Conservation (phyloP, 768 basidiomycete species). For the Psilocybe cubensis region DNA sequence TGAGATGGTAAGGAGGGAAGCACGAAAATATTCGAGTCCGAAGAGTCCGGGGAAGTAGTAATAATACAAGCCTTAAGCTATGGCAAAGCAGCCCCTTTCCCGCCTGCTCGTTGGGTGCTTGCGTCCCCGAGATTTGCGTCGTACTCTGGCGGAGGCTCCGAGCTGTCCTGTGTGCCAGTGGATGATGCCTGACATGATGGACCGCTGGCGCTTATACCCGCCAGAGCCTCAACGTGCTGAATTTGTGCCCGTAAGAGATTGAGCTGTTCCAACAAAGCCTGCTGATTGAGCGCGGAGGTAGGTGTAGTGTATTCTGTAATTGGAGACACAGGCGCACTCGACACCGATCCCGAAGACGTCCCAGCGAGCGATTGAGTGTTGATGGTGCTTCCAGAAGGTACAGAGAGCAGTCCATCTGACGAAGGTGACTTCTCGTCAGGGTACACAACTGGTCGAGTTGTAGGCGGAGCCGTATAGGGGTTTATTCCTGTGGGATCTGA, state of each 20-base stretch:
- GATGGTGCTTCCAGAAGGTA: background rate
- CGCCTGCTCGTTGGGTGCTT: background rate
- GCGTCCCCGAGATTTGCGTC: background rate
- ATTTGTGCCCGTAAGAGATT: constrained; percentile 1
- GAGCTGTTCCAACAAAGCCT: constrained; percentile 2
- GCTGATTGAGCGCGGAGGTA: background rate
- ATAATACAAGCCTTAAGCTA: background rate
- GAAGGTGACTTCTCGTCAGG: background rate
- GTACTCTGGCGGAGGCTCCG: constrained; percentile 11
- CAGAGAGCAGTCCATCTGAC: background rate
- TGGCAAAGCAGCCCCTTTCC: background rate
- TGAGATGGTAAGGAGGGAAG: background rate
- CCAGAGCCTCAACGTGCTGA: constrained; percentile 6
- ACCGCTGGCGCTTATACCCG: background rate
- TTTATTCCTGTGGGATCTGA: background rate
- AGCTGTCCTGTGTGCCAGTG: background rate
- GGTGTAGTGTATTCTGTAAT: background rate
- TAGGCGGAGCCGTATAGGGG: background rate
- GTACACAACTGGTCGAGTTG: background rate
- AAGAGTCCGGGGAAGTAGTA: background rate
- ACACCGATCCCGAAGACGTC: background rate
- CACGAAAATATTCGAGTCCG: background rate
- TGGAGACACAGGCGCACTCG: background rate
- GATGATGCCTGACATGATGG: background rate
- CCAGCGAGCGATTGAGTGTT: background rate